These are phyloP conservation scores for Arthromyces matolae DNA, from an alignment of 768 basidiomycete genomes.

Conservation along the genomic window DNA sequence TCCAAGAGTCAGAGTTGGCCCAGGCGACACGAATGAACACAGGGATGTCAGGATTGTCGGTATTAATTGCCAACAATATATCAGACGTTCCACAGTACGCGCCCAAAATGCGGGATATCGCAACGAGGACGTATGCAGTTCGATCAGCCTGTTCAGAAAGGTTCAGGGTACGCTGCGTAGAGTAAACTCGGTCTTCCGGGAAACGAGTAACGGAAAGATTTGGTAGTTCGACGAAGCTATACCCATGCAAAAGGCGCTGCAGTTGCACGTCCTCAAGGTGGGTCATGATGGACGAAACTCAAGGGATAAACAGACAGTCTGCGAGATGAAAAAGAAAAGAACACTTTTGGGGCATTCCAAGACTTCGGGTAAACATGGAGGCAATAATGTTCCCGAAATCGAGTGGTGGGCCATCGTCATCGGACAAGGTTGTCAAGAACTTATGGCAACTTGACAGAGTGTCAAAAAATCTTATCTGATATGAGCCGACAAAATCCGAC, in stretches of 20 bases:
- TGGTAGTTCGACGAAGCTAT: constrained; percentile 28
- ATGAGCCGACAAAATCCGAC: constrained; percentile 22
- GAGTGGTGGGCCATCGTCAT: neutral
- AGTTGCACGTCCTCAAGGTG: neutral
- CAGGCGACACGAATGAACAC: constrained; percentile 23
- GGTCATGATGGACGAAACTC: constrained; percentile 1
- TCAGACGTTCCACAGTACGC: constrained; percentile 28
- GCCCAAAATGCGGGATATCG: constrained; percentile 25
- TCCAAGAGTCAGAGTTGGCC: constrained; percentile 21
- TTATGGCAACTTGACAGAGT: constrained; percentile 12
- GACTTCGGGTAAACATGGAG: neutral
- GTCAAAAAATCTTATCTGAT: constrained; percentile 32
- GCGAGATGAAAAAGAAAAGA: neutral
- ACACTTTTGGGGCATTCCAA: constrained; percentile 2
- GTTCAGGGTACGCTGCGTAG: neutral
- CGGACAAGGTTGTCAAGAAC: neutral
- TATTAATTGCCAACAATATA: constrained; percentile 23
- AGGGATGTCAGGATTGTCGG: constrained; percentile 1
- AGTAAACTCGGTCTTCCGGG: constrained; percentile 13
- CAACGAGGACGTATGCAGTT: constrained; percentile 17
- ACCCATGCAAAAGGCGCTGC: constrained; percentile 21
- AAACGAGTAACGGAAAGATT: constrained; percentile 27
- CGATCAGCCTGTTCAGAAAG: neutral
- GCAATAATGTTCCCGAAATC: neutral
- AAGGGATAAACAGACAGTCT: no score